phyloP scores from a whole-genome alignment of 2,329 filamentous ascomycete genomes.

The Trichoderma oligosporum region DNA sequence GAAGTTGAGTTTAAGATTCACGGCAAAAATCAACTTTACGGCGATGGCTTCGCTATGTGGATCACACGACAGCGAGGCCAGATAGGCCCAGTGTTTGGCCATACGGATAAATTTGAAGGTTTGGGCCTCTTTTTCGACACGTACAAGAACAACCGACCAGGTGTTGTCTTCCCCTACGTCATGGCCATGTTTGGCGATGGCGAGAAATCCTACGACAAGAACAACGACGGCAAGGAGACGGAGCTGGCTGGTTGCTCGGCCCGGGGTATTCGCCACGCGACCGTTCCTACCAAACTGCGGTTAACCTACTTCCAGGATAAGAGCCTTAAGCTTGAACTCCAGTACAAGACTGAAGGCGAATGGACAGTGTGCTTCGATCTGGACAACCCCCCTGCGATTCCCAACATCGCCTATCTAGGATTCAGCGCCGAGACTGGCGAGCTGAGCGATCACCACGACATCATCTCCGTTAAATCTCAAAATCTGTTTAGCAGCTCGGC shows the following conservation, averaged over 20 bases:
- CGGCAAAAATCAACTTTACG: constrained; percentile 83
- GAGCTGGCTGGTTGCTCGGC: constrained; percentile 95
- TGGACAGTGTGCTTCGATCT: constrained; percentile 89
- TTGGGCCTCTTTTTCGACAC: constrained; percentile 96
- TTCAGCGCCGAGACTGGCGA: constrained; percentile 91
- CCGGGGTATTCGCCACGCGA: constrained; percentile 77
- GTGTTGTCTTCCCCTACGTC: constrained; percentile 92
- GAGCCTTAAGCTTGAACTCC: constrained; percentile 80
- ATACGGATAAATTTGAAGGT: constrained; percentile 84
- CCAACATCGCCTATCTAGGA: constrained; percentile 69
- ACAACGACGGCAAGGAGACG: constrained; percentile 87
- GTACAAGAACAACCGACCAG: constrained; percentile 98
- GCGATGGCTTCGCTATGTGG: constrained; percentile 97
- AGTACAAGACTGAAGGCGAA: constrained; percentile 86
- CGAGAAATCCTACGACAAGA: constrained; percentile 83
- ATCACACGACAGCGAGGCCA: constrained; percentile 87
- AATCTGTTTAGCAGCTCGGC: constrained; percentile 75
- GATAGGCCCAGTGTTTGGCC: constrained; percentile 81
- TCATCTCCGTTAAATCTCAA: constrained; percentile 78
- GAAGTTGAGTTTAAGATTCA: constrained; percentile 94
- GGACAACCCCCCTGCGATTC: constrained; percentile 68
- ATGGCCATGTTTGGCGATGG: constrained; percentile 99
- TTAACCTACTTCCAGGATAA: constrained; percentile 98
- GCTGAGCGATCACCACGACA: constrained; percentile 96
- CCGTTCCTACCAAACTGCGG: constrained; percentile 76